Percentiles rank a stretch among this genome's conserved stretches.
Conservation (phyloP, 257 asterid genomes). For the Mitragyna speciosa region DNA sequence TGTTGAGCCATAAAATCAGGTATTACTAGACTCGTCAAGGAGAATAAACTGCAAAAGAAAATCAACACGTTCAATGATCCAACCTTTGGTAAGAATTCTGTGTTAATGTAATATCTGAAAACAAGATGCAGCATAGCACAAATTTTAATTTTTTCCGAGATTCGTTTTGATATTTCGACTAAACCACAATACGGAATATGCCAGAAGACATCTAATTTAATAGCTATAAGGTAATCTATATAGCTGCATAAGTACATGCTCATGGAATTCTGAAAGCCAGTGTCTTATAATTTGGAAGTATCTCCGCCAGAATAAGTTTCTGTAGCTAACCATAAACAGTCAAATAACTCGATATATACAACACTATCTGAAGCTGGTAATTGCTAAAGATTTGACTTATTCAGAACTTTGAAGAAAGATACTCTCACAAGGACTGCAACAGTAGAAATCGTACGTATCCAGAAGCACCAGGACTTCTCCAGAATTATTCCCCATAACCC, state of each 20-base stretch:
- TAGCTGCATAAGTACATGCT: neutral
- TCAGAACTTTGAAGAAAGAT: neutral
- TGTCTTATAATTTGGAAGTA: neutral
- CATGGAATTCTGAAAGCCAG: neutral
- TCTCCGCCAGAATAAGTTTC: neutral
- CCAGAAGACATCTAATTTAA: neutral
- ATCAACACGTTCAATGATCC: too few relatives aligned
- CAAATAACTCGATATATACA: neutral
- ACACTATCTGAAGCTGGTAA: neutral
- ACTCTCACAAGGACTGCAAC: neutral
- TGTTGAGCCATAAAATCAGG: neutral
- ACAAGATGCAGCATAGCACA: too few relatives aligned
- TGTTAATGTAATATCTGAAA: too few relatives aligned
- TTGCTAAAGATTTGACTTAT: neutral
- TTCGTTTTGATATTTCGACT: neutral
- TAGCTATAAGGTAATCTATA: neutral
- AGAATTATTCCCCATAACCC: neutral
- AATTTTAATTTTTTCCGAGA: neutral
- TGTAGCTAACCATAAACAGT: neutral
- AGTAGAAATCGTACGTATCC: neutral
- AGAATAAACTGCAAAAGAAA: neutral
- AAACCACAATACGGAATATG: neutral
- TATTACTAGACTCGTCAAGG: neutral
- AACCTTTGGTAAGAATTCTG: too few relatives aligned
- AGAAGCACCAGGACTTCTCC: neutral